Percentiles rank a stretch among this genome's conserved stretches.
Conservation (phyloP, 2,329 filamentous ascomycete species). For the Ophiostoma sp. region DNA sequence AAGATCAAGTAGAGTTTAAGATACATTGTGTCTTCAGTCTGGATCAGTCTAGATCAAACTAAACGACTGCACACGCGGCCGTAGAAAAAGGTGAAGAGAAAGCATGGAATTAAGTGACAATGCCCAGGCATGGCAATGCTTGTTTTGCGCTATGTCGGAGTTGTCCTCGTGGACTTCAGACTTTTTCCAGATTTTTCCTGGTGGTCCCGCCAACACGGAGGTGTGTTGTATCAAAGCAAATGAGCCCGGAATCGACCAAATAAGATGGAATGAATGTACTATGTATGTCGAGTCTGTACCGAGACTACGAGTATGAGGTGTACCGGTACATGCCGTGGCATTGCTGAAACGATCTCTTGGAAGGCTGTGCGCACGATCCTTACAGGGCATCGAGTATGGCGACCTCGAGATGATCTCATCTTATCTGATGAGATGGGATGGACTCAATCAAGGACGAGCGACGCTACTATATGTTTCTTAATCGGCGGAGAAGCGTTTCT, state of each 20-base stretch:
- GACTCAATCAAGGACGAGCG: neutral
- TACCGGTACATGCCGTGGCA: too few species aligned
- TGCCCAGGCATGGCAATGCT: constrained; percentile 7
- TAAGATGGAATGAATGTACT: neutral
- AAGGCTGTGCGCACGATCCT: neutral
- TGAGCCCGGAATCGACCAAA: neutral
- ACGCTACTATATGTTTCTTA: neutral
- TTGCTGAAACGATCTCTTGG: neutral
- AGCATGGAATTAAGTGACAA: neutral
- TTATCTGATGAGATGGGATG: neutral
- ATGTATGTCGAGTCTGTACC: too few species aligned
- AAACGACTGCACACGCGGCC: neutral
- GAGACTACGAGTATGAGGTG: too few species aligned
- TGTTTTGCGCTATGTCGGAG: neutral
- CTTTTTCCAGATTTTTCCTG: neutral
- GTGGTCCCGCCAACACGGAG: neutral
- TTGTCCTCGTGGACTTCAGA: neutral
- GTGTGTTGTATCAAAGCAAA: neutral
- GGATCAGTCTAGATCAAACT: neutral
- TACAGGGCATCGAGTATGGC: neutral
- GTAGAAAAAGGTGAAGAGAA: neutral
- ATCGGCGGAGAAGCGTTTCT: neutral
- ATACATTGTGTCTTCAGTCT: neutral
- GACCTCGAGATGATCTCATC: constrained; percentile 5
- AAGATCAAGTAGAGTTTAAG: neutral